Evolutionary conservation across 176 grass and related monocot species (phyloP), one percentile per base, ranked within the genome.

Genomic region (Secale cereale): DNA sequence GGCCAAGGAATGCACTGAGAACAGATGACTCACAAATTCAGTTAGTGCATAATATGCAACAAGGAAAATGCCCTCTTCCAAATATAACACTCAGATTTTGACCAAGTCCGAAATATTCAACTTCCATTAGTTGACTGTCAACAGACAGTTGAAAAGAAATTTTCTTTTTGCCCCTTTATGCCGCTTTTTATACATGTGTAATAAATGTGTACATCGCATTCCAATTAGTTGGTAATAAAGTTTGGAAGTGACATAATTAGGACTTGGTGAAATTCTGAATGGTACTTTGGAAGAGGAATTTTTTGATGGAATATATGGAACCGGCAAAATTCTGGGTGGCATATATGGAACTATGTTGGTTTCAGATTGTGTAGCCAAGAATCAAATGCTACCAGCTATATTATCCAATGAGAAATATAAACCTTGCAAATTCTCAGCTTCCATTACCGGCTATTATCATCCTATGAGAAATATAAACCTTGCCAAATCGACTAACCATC

Each of bases 401-500:
- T 74, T 8, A 64, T 48, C 20, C 73, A 36, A 88, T 33, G 28
- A 37, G 61, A 89, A 81, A 81, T 30, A 82, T 73, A 4, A 57
- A 59, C 33, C 9, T 28, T 4, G 11, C 39, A 14, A 45, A 41
- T 65, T 45, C 0, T 37, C 59, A 64, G 59, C 9, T 39, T 64
- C 25, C 32, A 78, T 31, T 78, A 40, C n/a, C n/a, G n/a, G n/a
- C n/a, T n/a, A n/a, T n/a, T 13, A 36, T 74, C 12, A 64, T 48
- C 20, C 73, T 48, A 88, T 33, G 28, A 37, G 61, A 89, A 81
- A 81, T 30, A 82, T 73, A 4, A 57, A 59, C 33, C 9, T 28
- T 4, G 11, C 39, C 8, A 45, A 41, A 16, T 50, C 46, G 46
- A 50, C 8, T 57, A 22, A 72, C 32, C 66, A 82, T 71, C 32